These are phyloP conservation scores for Quercus ilex DNA, from an alignment of 306 rosid genomes.

Conservation along the genomic window DNA sequence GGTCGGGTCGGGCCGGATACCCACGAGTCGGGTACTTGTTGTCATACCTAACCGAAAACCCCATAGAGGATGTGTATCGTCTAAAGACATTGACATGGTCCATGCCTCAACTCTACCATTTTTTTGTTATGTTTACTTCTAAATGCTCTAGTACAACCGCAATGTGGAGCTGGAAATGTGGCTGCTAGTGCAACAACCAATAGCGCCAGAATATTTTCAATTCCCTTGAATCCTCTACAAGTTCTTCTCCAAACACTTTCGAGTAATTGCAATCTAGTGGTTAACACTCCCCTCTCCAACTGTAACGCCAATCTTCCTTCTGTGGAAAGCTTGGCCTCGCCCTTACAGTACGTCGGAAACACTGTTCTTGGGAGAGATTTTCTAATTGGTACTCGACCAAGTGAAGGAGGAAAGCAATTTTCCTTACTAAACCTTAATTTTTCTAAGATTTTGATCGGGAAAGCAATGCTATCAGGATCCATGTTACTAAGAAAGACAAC, in stretches of 20 bases:
- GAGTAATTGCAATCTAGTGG: constrained; percentile 19
- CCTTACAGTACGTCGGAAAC: not conserved
- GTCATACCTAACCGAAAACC: no score
- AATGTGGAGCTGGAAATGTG: constrained; percentile 25
- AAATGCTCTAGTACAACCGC: constrained; percentile 29
- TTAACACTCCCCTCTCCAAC: constrained; percentile 25
- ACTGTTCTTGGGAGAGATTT: not conserved
- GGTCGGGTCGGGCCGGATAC: no score
- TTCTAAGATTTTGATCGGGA: no score
- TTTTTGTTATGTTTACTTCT: not conserved
- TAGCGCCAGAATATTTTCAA: constrained; percentile 12
- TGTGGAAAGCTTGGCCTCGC: not conserved
- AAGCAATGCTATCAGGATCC: no score
- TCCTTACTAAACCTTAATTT: no score
- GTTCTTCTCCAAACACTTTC: constrained; percentile 9
- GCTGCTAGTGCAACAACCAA: constrained; percentile 26
- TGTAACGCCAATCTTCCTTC: constrained; percentile 30
- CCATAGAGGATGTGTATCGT: no score
- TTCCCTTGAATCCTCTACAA: constrained; percentile 20
- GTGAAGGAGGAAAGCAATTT: no score
- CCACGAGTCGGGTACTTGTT: no score
- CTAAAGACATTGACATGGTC: no score
- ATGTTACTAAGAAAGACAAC: not conserved
- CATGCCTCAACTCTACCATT: not conserved
- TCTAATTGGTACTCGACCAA: no score